A percentile compares a stretch with the other conserved stretches of the same genome.
Evolutionary conservation across 192 early-diverging fungal species (phyloP).

Genomic region (Physocladia obscura): DNA sequence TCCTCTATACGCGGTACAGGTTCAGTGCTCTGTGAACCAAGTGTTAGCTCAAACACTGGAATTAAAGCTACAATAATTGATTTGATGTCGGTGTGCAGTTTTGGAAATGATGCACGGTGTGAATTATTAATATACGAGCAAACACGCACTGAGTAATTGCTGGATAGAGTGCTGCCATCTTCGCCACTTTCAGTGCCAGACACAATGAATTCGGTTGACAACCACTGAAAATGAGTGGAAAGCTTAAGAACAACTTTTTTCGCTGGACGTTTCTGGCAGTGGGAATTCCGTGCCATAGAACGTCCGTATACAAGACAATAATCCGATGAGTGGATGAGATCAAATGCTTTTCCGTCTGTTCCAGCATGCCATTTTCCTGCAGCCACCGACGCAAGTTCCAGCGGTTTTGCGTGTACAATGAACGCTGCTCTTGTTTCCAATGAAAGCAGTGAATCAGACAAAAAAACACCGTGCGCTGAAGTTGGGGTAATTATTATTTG

Average conservation of each 20-base stretch:
- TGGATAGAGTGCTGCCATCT: no score
- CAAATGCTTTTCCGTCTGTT: constrained; percentile 43
- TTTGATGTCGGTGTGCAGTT: constrained; percentile 54
- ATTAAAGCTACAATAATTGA: constrained; percentile 55
- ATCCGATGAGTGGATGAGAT: constrained; percentile 57
- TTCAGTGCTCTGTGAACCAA: background rate
- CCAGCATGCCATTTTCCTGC: constrained; percentile 49
- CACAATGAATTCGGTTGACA: constrained; percentile 66
- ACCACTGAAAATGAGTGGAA: constrained; percentile 54
- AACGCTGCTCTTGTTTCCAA: background rate
- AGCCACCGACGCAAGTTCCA: constrained; percentile 19
- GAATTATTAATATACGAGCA: constrained; percentile 77
- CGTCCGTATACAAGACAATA: constrained; percentile 37
- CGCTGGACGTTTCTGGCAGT: no score
- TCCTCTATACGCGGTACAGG: no score
- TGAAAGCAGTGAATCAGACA: background rate
- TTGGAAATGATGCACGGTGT: constrained; percentile 46
- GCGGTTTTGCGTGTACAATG: background rate
- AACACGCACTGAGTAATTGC: no score
- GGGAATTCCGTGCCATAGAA: constrained; percentile 3
- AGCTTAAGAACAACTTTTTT: no score
- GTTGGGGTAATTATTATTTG: background rate
- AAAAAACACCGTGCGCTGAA: constrained; percentile 9
- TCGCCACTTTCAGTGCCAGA: no score
- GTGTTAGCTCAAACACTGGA: constrained; percentile 59